A percentile compares a stretch with the other conserved stretches of the same genome.
phyloP scores from a whole-genome alignment of 2,329 filamentous ascomycete species.

The Sporothrix euskadiensis region DNA sequence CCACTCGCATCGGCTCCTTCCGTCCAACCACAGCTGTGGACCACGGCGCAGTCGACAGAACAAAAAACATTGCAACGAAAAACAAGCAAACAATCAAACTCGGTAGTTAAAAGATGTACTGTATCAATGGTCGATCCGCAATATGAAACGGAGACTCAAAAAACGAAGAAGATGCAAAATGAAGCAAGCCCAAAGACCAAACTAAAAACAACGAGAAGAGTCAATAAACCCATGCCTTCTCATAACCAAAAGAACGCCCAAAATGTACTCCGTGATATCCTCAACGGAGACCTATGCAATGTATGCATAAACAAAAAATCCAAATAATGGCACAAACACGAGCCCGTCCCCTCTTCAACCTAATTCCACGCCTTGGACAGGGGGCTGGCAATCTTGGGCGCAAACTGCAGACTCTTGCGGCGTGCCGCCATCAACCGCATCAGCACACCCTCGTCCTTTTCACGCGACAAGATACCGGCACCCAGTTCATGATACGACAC shows the following conservation, averaged over 20 bases:
- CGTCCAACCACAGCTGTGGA: neutral
- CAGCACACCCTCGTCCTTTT: slow-evolving; percentile 59
- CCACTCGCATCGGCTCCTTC: neutral
- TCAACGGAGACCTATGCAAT: neutral
- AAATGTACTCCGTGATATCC: neutral
- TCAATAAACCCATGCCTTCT: neutral
- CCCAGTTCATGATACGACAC: slow-evolving; percentile 44
- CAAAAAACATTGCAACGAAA: neutral
- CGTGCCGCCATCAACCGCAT: slow-evolving; percentile 69
- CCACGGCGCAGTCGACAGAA: neutral
- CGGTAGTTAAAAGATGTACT: neutral
- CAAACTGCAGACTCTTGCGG: slow-evolving; percentile 75
- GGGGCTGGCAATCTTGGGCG: slow-evolving; percentile 73
- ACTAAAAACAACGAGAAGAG: neutral
- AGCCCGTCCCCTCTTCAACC: neutral
- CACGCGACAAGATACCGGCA: slow-evolving; percentile 47
- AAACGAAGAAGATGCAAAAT: neutral
- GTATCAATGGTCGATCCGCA: neutral
- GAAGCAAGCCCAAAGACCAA: neutral
- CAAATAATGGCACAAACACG: neutral
- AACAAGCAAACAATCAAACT: neutral
- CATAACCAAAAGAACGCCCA: neutral
- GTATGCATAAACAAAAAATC: neutral
- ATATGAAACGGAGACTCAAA: neutral
- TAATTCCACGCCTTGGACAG: slow-evolving; percentile 59